Base-by-base conservation (phyloP, 345 rosid genomes). In the Aethionema arabicum region DNA sequence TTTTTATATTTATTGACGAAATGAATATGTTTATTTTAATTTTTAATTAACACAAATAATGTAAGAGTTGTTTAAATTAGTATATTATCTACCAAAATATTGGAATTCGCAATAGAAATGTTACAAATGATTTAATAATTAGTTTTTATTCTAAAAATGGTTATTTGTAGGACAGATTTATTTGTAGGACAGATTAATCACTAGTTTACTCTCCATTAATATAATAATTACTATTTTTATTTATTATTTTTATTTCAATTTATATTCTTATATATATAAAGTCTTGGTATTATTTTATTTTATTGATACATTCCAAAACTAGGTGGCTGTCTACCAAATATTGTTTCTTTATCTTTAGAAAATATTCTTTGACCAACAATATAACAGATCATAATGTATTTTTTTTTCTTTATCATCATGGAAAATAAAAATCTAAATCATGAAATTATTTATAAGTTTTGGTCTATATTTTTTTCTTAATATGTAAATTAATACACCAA, bases 311-410 rank as follows among this genome's bases (percentile, higher is more conserved):
- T 33, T 63, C 68, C 61, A 42, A 52, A 38, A 71, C 65, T 65
- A 72, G 75, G 61, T 72, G 61, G 61, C 3, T 53, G 38, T 16
- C 50, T 43, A 70, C 65, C 74, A 59, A 65, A 59, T 72, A 58
- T 45, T 52, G 30, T 52, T 64, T 59, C 36, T 39, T 62, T 47
- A 48, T 61, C 38, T 53, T 54, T 5, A 31, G 9, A 30, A 69
- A 38, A 6, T 55, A 35, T 48, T 62, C 58, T 63, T 69, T 69
- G 74, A 69, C 74, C 57, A 37, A 61, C 33, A 36, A 3, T 43
- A 10, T 59, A 5, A 58, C 31, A 55, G 8, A 52, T 21, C 59
- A 57, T 41, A n/a, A 8, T 8, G 31, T 4, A 0, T n/a, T 30
- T 39, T 10, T 39, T 35, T 41, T 12, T 37, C 35, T 31, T 13